Percentiles rank a stretch among this genome's conserved stretches.
These are phyloP conservation scores for Picocystis sp. DNA, from an alignment of 163 green algal species.

Conservation along the genomic window DNA sequence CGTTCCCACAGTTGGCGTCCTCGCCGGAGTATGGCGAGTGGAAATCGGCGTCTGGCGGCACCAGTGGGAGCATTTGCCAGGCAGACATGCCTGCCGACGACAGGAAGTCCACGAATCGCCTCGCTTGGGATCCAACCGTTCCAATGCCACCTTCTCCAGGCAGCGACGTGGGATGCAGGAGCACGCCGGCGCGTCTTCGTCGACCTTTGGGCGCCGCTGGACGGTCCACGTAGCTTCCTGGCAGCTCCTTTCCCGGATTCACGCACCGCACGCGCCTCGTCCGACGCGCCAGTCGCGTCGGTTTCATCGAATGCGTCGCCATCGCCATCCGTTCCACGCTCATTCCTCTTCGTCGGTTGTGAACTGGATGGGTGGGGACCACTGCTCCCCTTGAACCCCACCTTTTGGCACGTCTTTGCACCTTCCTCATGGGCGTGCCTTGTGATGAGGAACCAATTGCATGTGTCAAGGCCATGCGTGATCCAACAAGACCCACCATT, in stretches of 20 bases:
- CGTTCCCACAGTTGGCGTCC: constrained; percentile 74
- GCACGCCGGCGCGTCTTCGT: constrained; percentile 48
- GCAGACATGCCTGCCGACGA: constrained; percentile 36
- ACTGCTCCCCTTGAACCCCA: too few species aligned
- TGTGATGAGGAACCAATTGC: too few species aligned
- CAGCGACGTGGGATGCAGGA: constrained; percentile 88
- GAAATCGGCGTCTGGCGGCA: constrained; percentile 75
- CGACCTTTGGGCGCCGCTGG: not conserved
- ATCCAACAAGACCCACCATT: too few species aligned
- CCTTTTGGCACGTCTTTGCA: too few species aligned
- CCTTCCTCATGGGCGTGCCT: too few species aligned
- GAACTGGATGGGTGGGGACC: too few species aligned
- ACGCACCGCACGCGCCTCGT: not conserved
- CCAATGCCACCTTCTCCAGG: constrained; percentile 78
- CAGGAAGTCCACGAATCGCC: constrained; percentile 85
- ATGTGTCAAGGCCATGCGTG: too few species aligned
- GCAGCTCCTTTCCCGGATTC: not conserved
- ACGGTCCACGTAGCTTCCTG: not conserved
- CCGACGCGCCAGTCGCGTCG: too few species aligned
- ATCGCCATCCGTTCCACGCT: too few species aligned
- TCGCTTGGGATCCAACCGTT: constrained; percentile 63
- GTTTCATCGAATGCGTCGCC: too few species aligned
- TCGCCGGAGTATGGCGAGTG: constrained; percentile 80
- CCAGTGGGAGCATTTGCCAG: constrained; percentile 77
- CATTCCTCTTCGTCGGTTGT: too few species aligned